Evolutionary conservation across 805 yeast species (phyloP).

Genomic region (Candida quercuum): DNA sequence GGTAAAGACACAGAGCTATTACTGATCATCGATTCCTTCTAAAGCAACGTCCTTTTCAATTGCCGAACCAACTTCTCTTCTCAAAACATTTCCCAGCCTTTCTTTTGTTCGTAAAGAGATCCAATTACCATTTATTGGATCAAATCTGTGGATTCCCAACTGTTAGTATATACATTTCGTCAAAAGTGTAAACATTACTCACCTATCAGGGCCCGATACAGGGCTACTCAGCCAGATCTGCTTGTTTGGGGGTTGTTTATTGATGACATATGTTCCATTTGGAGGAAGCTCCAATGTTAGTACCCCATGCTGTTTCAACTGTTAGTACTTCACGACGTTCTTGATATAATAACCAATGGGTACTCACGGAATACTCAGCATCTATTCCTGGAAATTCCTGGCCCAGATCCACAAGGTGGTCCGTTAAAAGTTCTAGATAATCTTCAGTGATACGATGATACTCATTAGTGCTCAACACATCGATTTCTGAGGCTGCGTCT

Average conservation of each 20-base stretch:
- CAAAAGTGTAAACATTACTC: neutral
- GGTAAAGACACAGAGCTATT: too few relatives aligned
- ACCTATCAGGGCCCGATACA: conserved; percentile 79
- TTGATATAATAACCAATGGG: too few relatives aligned
- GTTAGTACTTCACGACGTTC: conserved; percentile 5
- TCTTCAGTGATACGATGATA: conserved; percentile 63
- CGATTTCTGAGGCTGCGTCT: conserved; percentile 46
- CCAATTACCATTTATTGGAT: conserved; percentile 74
- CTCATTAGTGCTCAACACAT: conserved; percentile 38
- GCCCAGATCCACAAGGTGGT: conserved; percentile 60
- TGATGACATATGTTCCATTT: conserved; percentile 83
- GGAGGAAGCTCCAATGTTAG: conserved; percentile 66
- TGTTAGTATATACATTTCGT: conserved; percentile 2
- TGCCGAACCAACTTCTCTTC: conserved; percentile 41
- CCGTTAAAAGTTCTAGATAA: conserved; percentile 64
- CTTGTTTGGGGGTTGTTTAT: conserved; percentile 95
- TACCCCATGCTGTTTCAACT: conserved; percentile 63
- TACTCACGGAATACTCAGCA: conserved; percentile 57
- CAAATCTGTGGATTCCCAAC: conserved; percentile 48
- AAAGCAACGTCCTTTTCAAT: conserved; percentile 21
- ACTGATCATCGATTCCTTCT: conserved; percentile 14
- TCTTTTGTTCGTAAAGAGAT: conserved; percentile 62
- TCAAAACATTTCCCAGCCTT: conserved; percentile 42
- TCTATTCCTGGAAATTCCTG: conserved; percentile 64
- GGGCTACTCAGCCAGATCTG: conserved; percentile 97